A percentile compares a stretch with the other conserved stretches of the same genome.
Evolutionary conservation across 2,329 filamentous ascomycete genomes (phyloP).

Genomic region (Hypoxylon sp.): DNA sequence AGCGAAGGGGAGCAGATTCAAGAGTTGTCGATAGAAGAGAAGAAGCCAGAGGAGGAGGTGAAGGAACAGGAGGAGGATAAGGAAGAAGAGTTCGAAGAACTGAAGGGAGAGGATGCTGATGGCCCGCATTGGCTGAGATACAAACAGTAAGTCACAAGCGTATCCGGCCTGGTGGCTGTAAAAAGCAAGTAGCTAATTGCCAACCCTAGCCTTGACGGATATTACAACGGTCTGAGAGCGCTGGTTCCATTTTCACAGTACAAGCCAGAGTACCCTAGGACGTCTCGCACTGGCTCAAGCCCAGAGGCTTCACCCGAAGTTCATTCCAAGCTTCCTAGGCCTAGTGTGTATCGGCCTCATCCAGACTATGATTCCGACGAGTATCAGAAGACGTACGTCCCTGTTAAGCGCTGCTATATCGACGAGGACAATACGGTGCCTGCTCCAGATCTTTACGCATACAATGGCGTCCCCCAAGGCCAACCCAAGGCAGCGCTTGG

Average conservation of each 20-base stretch:
- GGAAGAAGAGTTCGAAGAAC: constrained; percentile 47
- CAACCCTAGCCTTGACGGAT: constrained; percentile 76
- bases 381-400: constrained; percentile 66
- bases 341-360: constrained; percentile 75
- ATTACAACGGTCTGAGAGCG: constrained; percentile 81
- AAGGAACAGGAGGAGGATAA: constrained; percentile 30
- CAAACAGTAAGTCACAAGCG: constrained; percentile 56
- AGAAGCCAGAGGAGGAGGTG: constrained; percentile 19
- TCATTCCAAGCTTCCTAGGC: constrained; percentile 58
- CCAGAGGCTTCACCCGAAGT: constrained; percentile 43
- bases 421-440: constrained; percentile 69
- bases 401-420: constrained; percentile 72
- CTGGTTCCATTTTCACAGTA: constrained; percentile 74
- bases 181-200: constrained; percentile 31
- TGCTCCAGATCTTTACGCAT: constrained; percentile 74
- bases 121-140: constrained; percentile 57
- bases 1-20: constrained; percentile 18
- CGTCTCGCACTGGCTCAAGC: constrained; percentile 26
- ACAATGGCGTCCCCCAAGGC: constrained; percentile 77
- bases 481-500: constrained; percentile 84
- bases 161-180: not conserved
- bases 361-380: constrained; percentile 69
- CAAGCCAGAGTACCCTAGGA: constrained; percentile 78
- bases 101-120: constrained; percentile 38
- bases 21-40: constrained; percentile 16